Percentiles rank a stretch among this genome's conserved stretches.
These are phyloP conservation scores for Spinacia oleracea DNA, from an alignment of 179 eudicot species.

Conservation along the genomic window DNA sequence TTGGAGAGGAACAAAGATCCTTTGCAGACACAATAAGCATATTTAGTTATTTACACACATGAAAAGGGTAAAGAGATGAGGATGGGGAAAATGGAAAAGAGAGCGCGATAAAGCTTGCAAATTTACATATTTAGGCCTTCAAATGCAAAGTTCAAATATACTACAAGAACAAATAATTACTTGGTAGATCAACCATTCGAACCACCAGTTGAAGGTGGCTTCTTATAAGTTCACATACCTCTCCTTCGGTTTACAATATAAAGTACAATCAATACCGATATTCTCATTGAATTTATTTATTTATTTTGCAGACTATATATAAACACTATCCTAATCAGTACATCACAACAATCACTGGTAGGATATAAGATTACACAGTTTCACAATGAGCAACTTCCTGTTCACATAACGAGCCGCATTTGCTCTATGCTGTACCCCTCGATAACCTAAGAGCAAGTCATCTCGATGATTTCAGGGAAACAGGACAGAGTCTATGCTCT, in stretches of 20 bases:
- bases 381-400: slow-evolving; percentile 3
- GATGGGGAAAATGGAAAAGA: not conserved
- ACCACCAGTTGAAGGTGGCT: slow-evolving; percentile 2
- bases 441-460: not conserved
- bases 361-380: slow-evolving; percentile 3
- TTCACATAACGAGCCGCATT: slow-evolving; percentile 4
- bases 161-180: not conserved
- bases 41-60: not conserved
- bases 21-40: not conserved
- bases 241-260: not conserved
- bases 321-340: not conserved
- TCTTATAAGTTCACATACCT: not conserved
- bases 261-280: not conserved
- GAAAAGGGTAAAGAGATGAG: not conserved
- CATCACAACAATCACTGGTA: slow-evolving; percentile 9
- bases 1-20: too few species aligned
- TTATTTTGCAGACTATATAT: slow-evolving; percentile 1
- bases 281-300: too few species aligned
- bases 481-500: not conserved
- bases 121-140: not conserved
- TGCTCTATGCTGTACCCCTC: slow-evolving; percentile 9
- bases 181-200: not conserved
- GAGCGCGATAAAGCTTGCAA: not conserved
- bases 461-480: not conserved
- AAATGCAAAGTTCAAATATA: not conserved